Evolutionary conservation across 2,329 filamentous ascomycete genomes (phyloP), one percentile per base, ranked within the genome.

Genomic region (Colletotrichum sp.): DNA sequence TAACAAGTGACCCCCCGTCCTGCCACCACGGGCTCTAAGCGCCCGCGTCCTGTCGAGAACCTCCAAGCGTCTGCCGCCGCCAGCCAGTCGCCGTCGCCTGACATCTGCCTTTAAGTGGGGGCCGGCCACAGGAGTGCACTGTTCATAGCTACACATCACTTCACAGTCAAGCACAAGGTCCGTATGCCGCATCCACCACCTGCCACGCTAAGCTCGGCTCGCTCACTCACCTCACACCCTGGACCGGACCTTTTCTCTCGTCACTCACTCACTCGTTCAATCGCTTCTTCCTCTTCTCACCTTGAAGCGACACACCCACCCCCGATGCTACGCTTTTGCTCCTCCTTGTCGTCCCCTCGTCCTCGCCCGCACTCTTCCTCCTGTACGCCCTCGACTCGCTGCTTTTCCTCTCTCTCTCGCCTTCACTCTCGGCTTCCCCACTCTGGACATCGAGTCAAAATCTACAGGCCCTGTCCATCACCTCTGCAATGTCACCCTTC

Each of bases 21-120:
- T 34, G 67, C 64, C 36, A 57, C 65, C 30, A 67, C 74, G 67
- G 30, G 36, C 36, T 60, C 57, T 78, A 78, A 78, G 77, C 77
- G 77, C 77, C 77, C 71, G 64, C 48, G 28, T 39, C 24, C 30
- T 59, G 32, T 24, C 63, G 28, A 30, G 60, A 48, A 21, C 43
- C 43, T 48, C 43, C 43, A 48, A 48, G 43, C 43, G 43, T 52
- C 63, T 52, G 68, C 61, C 72, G 61, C 48, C 36, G 59, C 28
- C 24, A 48, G 59, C 68, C 73, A 69, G 61, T 76, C 73, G 63
- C 34, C 24, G 57, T 73, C 70, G 73, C 73, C 55, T 75, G 73
- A 73, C 64, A 65, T 75, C 70, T 60, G 64, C 8, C 39, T 64
- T 63, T 16, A 48, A 75, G 57, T 73, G 73, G 73, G 24, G 1